A percentile compares a stretch with the other conserved stretches of the same genome.
Conservation (phyloP, 371 early-diverging fungal genomes). For the Quaeritorhiza haematococci region DNA sequence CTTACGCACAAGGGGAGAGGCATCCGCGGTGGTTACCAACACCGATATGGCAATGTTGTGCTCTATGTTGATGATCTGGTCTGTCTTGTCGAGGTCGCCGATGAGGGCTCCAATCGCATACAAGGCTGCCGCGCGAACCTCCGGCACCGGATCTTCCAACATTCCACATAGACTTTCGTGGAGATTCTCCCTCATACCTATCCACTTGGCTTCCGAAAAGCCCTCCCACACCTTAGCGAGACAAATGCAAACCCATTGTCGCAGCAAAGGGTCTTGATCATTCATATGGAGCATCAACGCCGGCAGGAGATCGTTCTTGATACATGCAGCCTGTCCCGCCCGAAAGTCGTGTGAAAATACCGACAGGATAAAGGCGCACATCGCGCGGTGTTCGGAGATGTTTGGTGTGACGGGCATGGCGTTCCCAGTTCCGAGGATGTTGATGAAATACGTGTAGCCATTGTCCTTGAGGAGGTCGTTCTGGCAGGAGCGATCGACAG, state of each 20-base stretch:
- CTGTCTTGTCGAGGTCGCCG: constrained; percentile 59
- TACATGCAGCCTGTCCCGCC: constrained; percentile 78
- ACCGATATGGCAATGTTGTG: constrained; percentile 64
- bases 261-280: constrained; percentile 76
- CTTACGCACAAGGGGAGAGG: constrained; percentile 74
- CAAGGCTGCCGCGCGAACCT: constrained; percentile 81
- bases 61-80: constrained; percentile 60
- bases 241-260: constrained; percentile 88
- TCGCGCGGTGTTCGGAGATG: constrained; percentile 83
- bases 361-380: constrained; percentile 88
- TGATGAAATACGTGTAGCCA: constrained; percentile 89
- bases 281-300: constrained; percentile 65
- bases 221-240: constrained; percentile 81
- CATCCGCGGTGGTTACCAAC: constrained; percentile 64
- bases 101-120: constrained; percentile 75
- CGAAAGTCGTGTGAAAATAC: constrained; percentile 80
- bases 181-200: constrained; percentile 63
- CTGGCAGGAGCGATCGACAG: constrained; percentile 85
- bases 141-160: constrained; percentile 68
- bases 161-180: constrained; percentile 63
- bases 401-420: constrained; percentile 57
- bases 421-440: constrained; percentile 67
- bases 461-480: constrained; percentile 87
- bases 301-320: constrained; percentile 62
- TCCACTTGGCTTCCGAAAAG: constrained; percentile 67